These are phyloP conservation scores for Mortierella alpina DNA, from an alignment of 192 early-diverging fungal genomes.

Conservation along the genomic window DNA sequence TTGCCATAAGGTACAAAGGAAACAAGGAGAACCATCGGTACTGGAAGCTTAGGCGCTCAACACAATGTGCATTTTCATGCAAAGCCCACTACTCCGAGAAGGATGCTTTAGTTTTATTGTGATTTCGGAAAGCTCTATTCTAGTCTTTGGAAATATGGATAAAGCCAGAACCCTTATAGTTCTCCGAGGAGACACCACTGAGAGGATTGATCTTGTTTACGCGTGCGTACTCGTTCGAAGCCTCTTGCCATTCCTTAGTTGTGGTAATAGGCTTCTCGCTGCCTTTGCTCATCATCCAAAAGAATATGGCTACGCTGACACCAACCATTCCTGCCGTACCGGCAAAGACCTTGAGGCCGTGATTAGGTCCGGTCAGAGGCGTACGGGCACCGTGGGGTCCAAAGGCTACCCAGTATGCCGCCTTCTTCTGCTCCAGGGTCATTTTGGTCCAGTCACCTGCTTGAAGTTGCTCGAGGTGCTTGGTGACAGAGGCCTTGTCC, in stretches of 20 bases:
- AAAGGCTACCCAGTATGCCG: conserved; percentile 96
- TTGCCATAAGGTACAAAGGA: too few species aligned
- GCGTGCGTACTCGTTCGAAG: conserved; percentile 76
- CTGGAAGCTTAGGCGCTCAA: too few species aligned
- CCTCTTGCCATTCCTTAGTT: conserved; percentile 88
- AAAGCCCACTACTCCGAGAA: too few species aligned
- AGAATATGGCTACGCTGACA: conserved; percentile 64
- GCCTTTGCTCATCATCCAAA: conserved; percentile 66
- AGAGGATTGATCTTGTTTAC: conserved; percentile 82
- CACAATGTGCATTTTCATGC: too few species aligned
- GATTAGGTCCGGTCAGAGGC: conserved; percentile 74
- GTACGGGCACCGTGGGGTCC: conserved; percentile 92
- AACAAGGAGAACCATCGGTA: too few species aligned
- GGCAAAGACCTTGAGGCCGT: conserved; percentile 74
- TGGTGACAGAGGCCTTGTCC: conserved; percentile 87
- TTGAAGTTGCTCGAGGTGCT: conserved; percentile 83
- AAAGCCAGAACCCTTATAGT: conserved; percentile 81
- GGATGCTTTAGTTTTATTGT: too few species aligned
- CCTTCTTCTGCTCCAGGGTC: conserved; percentile 93
- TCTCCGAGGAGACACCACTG: conserved; percentile 80
- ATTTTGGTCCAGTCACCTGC: conserved; percentile 97
- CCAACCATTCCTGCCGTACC: conserved; percentile 70
- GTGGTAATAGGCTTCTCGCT: conserved; percentile 71
- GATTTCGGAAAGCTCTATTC: background rate
- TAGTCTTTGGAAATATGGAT: conserved; percentile 62